A percentile compares a stretch with the other conserved stretches of the same genome.
These are phyloP conservation scores for Sugiyamaella xylanicola DNA, from an alignment of 1,139 yeast species.

Conservation along the genomic window DNA sequence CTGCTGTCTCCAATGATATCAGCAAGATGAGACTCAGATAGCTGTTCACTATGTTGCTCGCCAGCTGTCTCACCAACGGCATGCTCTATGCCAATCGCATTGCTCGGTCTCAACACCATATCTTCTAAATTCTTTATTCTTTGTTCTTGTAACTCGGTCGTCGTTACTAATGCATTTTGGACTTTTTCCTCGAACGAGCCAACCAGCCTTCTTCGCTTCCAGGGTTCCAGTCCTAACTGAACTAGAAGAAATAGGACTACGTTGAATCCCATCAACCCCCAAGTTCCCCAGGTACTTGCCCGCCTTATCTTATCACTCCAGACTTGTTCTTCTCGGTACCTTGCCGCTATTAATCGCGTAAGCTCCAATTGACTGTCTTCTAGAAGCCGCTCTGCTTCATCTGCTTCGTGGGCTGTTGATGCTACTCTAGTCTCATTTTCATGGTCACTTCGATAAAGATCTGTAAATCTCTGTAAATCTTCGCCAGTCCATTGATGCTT, in stretches of 20 bases:
- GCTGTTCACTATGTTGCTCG: too few species aligned
- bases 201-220: constrained; percentile 83
- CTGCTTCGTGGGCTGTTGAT: constrained; percentile 53
- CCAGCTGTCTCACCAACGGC: too few species aligned
- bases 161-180: constrained; percentile 9
- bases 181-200: constrained; percentile 74
- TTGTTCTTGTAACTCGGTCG: constrained; percentile 10
- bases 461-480: constrained; percentile 85
- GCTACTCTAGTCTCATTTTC: constrained; percentile 65
- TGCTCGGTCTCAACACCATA: background rate
- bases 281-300: constrained; percentile 97
- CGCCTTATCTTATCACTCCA: constrained; percentile 97
- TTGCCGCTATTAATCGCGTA: constrained; percentile 74
- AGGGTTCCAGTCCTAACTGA: constrained; percentile 88
- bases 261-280: constrained; percentile 86
- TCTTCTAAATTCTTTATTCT: constrained; percentile 11
- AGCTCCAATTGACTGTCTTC: constrained; percentile 72
- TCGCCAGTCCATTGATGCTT: constrained; percentile 76
- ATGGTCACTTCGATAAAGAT: constrained; percentile 79
- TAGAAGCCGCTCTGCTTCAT: constrained; percentile 60
- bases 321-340: constrained; percentile 96
- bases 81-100: too few species aligned
- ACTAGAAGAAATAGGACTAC: constrained; percentile 74
- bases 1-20: too few species aligned
- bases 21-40: too few species aligned